Percentiles rank a stretch among this genome's conserved stretches.
Conservation (phyloP, 176 grass and related monocot genomes). For the Zea luxurians region DNA sequence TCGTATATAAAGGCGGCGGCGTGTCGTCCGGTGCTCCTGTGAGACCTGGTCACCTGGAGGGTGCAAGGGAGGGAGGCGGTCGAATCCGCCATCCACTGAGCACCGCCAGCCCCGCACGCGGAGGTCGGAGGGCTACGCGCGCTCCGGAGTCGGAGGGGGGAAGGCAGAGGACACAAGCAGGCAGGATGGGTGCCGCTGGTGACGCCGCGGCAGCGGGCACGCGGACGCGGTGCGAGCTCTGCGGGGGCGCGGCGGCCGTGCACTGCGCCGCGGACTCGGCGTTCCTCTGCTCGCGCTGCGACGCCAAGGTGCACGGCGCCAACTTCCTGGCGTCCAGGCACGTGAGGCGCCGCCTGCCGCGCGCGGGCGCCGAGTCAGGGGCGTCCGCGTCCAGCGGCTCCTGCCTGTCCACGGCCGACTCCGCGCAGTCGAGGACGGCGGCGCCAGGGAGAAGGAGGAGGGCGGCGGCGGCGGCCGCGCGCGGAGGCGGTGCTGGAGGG, state of each 20-base stretch:
- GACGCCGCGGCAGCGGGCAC: constrained; percentile 3
- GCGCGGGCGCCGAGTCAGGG: neutral
- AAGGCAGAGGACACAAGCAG: neutral
- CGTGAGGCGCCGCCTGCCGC: constrained; percentile 46
- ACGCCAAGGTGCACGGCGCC: constrained; percentile 80
- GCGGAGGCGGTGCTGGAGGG: constrained; percentile 43
- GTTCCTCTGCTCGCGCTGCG: constrained; percentile 73
- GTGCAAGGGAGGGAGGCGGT: too few species aligned
- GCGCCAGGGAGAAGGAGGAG: neutral
- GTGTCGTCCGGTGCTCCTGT: too few species aligned
- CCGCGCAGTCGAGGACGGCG: neutral
- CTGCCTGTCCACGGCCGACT: constrained; percentile 50
- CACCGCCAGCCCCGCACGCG: too few species aligned
- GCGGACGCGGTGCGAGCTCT: constrained; percentile 55
- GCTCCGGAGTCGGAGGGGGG: neutral
- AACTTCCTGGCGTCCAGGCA: constrained; percentile 91
- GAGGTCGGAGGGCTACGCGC: too few species aligned
- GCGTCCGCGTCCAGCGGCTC: constrained; percentile 21
- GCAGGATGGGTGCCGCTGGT: constrained; percentile 21
- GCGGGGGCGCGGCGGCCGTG: constrained; percentile 53
- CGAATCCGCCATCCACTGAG: too few species aligned
- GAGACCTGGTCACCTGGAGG: too few species aligned
- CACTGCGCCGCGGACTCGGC: constrained; percentile 86
- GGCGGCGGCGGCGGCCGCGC: neutral
- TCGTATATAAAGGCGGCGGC: too few species aligned